These are phyloP conservation scores for Collybiopsis confluens DNA, from an alignment of 768 basidiomycete genomes.

Conservation along the genomic window DNA sequence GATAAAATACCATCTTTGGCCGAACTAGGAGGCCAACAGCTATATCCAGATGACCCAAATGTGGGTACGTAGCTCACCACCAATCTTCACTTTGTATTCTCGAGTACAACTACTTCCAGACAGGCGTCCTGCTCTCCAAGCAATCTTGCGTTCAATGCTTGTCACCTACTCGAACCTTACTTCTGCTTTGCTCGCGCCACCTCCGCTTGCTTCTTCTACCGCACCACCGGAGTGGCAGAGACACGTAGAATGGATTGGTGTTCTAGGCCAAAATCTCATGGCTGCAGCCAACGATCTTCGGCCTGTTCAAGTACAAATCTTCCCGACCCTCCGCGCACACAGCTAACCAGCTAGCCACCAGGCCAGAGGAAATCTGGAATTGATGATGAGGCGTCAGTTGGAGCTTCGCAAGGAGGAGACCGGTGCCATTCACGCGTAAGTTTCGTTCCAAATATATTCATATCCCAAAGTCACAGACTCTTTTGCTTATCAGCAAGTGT, in stretches of 20 bases:
- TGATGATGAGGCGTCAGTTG: constrained; percentile 77
- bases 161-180: constrained; percentile 76
- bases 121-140: constrained; percentile 68
- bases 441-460: constrained; percentile 5
- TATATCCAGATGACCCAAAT: constrained; percentile 72
- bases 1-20: constrained; percentile 79
- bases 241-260: constrained; percentile 76
- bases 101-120: constrained; percentile 38
- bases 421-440: constrained; percentile 61
- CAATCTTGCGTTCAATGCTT: constrained; percentile 72
- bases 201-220: constrained; percentile 41
- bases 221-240: constrained; percentile 65
- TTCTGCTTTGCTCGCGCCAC: constrained; percentile 62
- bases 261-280: constrained; percentile 84
- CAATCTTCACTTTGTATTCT: neutral
- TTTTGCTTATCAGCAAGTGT: constrained; percentile 55
- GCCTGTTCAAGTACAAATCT: constrained; percentile 66
- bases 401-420: constrained; percentile 75
- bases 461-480: no score
- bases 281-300: constrained; percentile 86
- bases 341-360: constrained; percentile 21
- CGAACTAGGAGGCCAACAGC: constrained; percentile 74
- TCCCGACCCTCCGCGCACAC: neutral
- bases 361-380: constrained; percentile 79
- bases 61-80: constrained; percentile 44